Evolutionary conservation across 768 basidiomycete species (phyloP).

Genomic region (Phlebiopsis gigantea): DNA sequence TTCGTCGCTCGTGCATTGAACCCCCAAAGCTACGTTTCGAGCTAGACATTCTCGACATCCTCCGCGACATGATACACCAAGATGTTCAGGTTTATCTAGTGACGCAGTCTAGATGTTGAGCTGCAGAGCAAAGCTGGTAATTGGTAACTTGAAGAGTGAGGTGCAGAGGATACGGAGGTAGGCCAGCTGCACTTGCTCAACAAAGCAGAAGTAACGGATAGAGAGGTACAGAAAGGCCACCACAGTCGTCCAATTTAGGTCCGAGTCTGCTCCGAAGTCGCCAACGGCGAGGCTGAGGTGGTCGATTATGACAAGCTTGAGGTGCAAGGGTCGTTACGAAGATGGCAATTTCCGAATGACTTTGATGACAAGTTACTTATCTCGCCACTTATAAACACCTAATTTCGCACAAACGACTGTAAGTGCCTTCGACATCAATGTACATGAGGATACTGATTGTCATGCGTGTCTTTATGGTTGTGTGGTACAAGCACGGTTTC

Average conservation of each 20-base stretch:
- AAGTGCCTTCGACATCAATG: too few relatives aligned
- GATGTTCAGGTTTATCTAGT: not conserved
- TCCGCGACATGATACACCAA: conserved; percentile 1
- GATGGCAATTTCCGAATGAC: not conserved
- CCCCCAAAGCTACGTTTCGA: conserved; percentile 68
- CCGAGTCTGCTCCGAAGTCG: not conserved
- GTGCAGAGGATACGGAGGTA: not conserved
- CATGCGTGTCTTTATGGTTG: too few relatives aligned
- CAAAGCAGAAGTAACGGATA: not conserved
- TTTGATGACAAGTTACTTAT: not conserved
- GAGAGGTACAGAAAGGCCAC: not conserved
- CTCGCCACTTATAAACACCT: not conserved
- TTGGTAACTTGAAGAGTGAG: not conserved
- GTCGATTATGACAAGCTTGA: not conserved
- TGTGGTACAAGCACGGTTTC: too few relatives aligned
- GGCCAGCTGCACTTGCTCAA: not conserved
- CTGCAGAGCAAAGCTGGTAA: not conserved
- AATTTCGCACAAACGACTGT: not conserved
- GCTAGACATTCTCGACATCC: conserved; percentile 38
- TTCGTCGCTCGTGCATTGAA: conserved; percentile 61
- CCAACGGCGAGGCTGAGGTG: not conserved
- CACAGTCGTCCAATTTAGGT: not conserved
- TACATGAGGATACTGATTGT: too few relatives aligned
- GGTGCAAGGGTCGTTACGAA: not conserved
- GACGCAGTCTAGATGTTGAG: not conserved